Percentiles rank a stretch among this genome's conserved stretches.
These are phyloP conservation scores for Xylaria sp. DNA, from an alignment of 2,329 filamentous ascomycete genomes.

Conservation along the genomic window DNA sequence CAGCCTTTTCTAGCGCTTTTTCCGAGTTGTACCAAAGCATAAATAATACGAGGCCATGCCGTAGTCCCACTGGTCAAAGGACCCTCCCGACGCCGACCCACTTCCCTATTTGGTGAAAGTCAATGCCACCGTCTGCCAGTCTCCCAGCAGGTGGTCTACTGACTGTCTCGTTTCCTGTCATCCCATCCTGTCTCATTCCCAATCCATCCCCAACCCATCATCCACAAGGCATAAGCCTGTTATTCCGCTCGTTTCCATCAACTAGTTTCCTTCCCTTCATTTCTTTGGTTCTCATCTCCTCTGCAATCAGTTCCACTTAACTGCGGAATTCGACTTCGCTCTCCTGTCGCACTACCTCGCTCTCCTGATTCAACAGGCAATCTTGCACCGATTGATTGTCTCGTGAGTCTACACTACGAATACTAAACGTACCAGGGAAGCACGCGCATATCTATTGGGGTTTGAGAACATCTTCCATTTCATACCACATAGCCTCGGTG, in stretches of 20 bases:
- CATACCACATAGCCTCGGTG: not conserved
- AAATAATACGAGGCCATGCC: conserved; percentile 33
- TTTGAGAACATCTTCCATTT: conserved; percentile 2
- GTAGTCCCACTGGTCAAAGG: conserved; percentile 33
- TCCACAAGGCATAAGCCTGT: conserved; percentile 34
- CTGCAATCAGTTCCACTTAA: not conserved
- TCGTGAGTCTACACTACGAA: conserved; percentile 2
- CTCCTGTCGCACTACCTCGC: conserved; percentile 4
- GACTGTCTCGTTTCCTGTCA: conserved; percentile 28
- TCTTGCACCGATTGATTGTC: not conserved
- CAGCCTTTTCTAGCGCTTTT: not conserved
- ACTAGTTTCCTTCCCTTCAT: conserved; percentile 24
- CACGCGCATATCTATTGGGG: conserved; percentile 16
- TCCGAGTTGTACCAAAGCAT: conserved; percentile 4
- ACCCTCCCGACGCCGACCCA: conserved; percentile 24
- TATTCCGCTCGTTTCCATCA: conserved; percentile 37
- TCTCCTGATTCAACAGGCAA: conserved; percentile 8
- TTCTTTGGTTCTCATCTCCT: conserved; percentile 9
- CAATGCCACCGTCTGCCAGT: conserved; percentile 27
- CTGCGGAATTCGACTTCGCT: not conserved
- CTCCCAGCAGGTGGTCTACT: conserved; percentile 11
- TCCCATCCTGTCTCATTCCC: conserved; percentile 21
- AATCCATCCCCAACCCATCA: conserved; percentile 17
- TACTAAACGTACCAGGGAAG: conserved; percentile 4
- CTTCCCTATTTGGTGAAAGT: conserved; percentile 36